Evolutionary conservation across 257 asterid species (phyloP), one percentile per base, ranked within the genome.

Genomic region (Lantana camara): DNA sequence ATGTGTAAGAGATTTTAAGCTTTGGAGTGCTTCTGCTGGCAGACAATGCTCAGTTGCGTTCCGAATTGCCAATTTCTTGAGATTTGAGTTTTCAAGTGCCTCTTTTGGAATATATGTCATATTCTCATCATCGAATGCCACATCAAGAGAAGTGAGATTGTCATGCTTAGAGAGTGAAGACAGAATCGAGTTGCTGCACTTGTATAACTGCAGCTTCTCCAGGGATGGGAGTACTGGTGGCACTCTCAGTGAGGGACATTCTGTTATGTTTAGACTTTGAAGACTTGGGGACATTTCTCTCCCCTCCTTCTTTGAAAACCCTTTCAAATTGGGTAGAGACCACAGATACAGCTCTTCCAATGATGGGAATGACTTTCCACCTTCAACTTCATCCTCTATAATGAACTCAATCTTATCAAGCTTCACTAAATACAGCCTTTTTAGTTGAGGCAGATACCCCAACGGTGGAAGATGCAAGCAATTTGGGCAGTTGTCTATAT

Each of bases 401-500:
- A 73, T 58, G 42, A 49, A 63, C 68, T 69, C 62, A 24, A 42
- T 23, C n/a, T n/a, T n/a, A 9, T 24, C 66, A 47, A 67, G 64
- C 16, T 9, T 20, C 0, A 3, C n/a, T 38, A 73, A 66, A 14
- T 5, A 7, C 47, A 73, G 34, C 9, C 0, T 20, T 60, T 73
- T 62, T 9, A 73, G 64, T 9, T 16, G 32, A 52, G 64, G 73
- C 23, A 72, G 38, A 19, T 66, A 64, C 14, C 49, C 69, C 52
- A 73, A 3, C 9, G 20, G 59, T 21, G 69, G 60, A 40, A 73
- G 57, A 48, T 19, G 9, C 40, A 14, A 14, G 19, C 52, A 60
- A 17, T 66, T 41, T 20, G 51, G 38, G 42, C 60, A 59, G 16
- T 47, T 9, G n/a, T 21, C 22, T 19, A 57, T 32, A 13, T 29